Evolutionary conservation across 306 rosid genomes (phyloP), one percentile per base, ranked within the genome.

Genomic region (Cajanus cajan): DNA sequence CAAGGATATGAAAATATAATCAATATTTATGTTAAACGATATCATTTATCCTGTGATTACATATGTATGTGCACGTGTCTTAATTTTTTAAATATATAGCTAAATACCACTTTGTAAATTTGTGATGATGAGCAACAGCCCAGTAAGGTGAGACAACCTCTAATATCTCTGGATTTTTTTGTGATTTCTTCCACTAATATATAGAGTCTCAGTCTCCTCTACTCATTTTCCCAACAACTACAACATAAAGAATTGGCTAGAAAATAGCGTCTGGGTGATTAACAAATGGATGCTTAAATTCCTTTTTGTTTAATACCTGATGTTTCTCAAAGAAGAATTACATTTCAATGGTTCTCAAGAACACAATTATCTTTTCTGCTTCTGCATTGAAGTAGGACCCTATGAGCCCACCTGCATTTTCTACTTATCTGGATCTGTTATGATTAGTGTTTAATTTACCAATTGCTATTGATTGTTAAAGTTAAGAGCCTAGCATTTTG

Each of bases 61-160:
- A 13, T 6, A 44, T 44, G 15, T 12, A 44, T 12, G 2, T 12
- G 16, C 6, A 44, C 12, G 5, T n/a, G 3, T 13, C 13, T 4
- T 11, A 12, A 44, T 13, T 43, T 43, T 44, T 15, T 44, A n/a
- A 44, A 44, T 44, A 13, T 44, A 3, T 44, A 13, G 51, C 3
- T 44, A 44, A 44, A 44, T 43, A 10, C 3, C 1, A 44, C 14
- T 13, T 44, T 44, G 51, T 4, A 44, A 44, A 3, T 13, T 44
- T 44, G 51, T 4, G 12, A 44, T 44, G 51, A 44, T 44, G 51
- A 44, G 51, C 98, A 88, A 80, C 97, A 55, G 69, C 97, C 90
- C 34, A 92, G 97, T 21, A 92, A 95, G 97, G 97, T 95, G 79
- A 85, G 86, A 68, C 67, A 15, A 39, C 67, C 9, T 41, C 74